Conservation (phyloP, 305 asterid species). For the Fraxinus greggii region DNA sequence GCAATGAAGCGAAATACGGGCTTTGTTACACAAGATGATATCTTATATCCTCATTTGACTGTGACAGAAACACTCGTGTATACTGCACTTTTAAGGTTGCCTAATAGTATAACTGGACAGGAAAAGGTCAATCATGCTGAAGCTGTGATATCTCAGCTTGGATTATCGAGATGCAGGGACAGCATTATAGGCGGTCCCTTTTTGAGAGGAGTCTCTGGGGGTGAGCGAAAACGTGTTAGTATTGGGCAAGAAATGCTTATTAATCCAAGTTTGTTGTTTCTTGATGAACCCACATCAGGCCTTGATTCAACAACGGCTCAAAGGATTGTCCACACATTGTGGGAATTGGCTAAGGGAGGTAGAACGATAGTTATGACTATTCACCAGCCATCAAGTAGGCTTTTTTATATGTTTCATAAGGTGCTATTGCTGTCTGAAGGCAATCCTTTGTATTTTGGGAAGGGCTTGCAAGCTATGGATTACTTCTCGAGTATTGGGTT, state of each 20-base stretch:
- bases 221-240: slow-evolving; percentile 63
- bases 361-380: slow-evolving; percentile 57
- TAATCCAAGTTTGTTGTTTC: slow-evolving; percentile 50
- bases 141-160: slow-evolving; percentile 45
- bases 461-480: slow-evolving; percentile 36
- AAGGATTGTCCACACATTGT: slow-evolving; percentile 44
- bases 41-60: slow-evolving; percentile 62
- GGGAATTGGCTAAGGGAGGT: slow-evolving; percentile 52
- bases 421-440: slow-evolving; percentile 57
- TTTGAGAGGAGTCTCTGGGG: slow-evolving; percentile 58
- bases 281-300: slow-evolving; percentile 69
- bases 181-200: slow-evolving; percentile 43
- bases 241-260: slow-evolving; percentile 66
- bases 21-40: slow-evolving; percentile 69
- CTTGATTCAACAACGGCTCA: slow-evolving; percentile 67
- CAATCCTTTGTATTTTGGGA: slow-evolving; percentile 49
- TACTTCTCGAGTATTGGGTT: slow-evolving; percentile 46
- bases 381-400: slow-evolving; percentile 64
- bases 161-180: slow-evolving; percentile 40
- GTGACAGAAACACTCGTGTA: slow-evolving; percentile 62
- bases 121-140: slow-evolving; percentile 43
- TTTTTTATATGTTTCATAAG: slow-evolving; percentile 56
- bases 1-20: slow-evolving; percentile 55
- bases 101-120: slow-evolving; percentile 26
- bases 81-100: slow-evolving; percentile 65